Conservation (phyloP, 139 green algal genomes). For the Volvox reticuliferus region DNA sequence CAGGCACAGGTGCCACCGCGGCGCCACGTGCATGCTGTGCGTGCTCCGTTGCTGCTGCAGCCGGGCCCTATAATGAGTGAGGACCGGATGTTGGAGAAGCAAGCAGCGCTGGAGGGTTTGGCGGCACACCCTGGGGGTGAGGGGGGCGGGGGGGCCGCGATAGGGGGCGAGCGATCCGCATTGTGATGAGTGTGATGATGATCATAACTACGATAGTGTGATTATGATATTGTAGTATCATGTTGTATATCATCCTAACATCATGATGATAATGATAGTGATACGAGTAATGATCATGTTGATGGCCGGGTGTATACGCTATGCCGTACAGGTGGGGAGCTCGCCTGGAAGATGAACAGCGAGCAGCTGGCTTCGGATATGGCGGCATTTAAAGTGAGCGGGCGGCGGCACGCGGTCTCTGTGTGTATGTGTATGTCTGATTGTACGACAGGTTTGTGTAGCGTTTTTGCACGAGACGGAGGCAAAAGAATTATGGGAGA, state of each 20-base stretch:
- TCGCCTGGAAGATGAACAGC: slow-evolving; percentile 60
- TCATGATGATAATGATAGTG: no score
- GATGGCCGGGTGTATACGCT: no score
- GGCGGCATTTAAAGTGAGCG: slow-evolving; percentile 87
- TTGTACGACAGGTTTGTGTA: background rate
- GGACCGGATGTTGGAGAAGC: slow-evolving; percentile 68
- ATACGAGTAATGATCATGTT: no score
- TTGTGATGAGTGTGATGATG: background rate
- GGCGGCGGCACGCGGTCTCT: no score
- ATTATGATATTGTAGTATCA: no score
- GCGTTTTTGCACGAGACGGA: background rate
- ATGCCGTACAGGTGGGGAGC: slow-evolving; percentile 5
- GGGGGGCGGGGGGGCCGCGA: background rate
- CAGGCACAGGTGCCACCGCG: background rate
- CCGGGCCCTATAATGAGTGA: slow-evolving; percentile 63
- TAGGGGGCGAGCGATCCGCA: background rate
- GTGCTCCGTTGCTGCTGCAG: slow-evolving; percentile 50
- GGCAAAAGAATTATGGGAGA: no score
- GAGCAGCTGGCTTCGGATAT: slow-evolving; percentile 84
- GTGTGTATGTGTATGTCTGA: no score
- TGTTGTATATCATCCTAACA: no score
- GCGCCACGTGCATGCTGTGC: slow-evolving; percentile 53
- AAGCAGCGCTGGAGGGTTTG: slow-evolving; percentile 58
- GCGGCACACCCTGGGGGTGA: slow-evolving; percentile 17
- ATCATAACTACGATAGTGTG: no score